Percentiles rank a stretch among this genome's conserved stretches.
Conservation (phyloP, 345 rosid species). For the Boechera stricta region DNA sequence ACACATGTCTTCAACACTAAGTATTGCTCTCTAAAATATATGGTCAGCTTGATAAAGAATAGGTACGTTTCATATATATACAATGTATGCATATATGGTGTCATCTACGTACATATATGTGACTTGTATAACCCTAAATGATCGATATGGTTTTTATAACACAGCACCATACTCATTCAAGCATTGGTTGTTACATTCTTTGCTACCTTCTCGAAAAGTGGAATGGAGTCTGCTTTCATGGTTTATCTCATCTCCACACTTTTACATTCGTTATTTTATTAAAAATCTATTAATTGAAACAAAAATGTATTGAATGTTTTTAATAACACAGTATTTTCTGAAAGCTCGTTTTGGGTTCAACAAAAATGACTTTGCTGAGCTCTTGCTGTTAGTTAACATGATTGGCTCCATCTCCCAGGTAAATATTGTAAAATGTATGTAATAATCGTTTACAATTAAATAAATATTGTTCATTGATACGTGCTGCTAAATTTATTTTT, state of each 20-base stretch:
- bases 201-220: conserved; percentile 64
- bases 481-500: neutral
- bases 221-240: conserved; percentile 58
- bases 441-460: neutral
- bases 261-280: neutral
- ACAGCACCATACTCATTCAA: conserved; percentile 68
- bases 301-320: neutral
- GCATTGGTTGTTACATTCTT: conserved; percentile 78
- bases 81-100: neutral
- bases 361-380: conserved; percentile 76
- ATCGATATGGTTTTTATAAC: neutral
- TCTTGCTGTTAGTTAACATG: conserved; percentile 54
- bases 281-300: neutral
- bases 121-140: neutral
- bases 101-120: neutral
- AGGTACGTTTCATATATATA: conserved; percentile 49
- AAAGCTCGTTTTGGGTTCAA: conserved; percentile 83
- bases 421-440: neutral
- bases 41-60: conserved; percentile 55
- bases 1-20: conserved; percentile 41
- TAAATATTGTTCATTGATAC: neutral
- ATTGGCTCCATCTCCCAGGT: conserved; percentile 71
- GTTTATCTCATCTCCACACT: conserved; percentile 43
- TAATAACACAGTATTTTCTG: conserved; percentile 63
- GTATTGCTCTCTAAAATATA: conserved; percentile 57